Conservation (phyloP, 768 basidiomycete species). For the Cystobasidium onofrii region DNA sequence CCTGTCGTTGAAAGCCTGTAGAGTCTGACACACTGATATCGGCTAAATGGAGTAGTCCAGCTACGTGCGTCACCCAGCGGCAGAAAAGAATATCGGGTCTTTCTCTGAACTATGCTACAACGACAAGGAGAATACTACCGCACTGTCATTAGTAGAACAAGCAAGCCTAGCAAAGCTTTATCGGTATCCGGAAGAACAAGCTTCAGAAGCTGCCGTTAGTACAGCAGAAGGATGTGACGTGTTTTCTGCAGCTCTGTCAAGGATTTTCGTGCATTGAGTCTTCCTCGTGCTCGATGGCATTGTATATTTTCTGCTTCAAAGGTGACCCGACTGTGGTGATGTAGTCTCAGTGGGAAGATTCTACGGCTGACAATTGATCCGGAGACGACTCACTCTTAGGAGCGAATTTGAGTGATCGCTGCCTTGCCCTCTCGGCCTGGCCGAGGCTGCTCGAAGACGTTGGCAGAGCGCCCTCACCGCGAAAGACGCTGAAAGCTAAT, state of each 20-base stretch:
- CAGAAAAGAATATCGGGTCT: background rate
- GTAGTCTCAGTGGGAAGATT: background rate
- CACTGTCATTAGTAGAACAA: background rate
- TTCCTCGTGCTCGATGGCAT: constrained; percentile 22
- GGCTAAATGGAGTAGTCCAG: no score
- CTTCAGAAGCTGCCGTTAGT: no score
- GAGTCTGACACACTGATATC: no score
- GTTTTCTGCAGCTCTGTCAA: background rate
- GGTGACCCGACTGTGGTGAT: constrained; percentile 21
- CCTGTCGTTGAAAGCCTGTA: no score
- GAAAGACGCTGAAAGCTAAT: background rate
- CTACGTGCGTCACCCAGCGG: no score
- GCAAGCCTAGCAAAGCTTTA: no score
- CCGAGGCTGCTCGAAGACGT: background rate
- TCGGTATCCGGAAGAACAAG: no score
- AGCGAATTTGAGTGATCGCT: constrained; percentile 5
- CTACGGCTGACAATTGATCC: background rate
- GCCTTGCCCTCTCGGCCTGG: constrained; percentile 8
- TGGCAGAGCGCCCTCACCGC: background rate
- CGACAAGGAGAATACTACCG: background rate
- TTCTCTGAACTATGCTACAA: background rate
- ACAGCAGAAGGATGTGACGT: no score
- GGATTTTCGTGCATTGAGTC: background rate
- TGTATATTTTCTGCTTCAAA: constrained; percentile 22
- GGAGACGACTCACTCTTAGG: constrained; percentile 5